Conservation (phyloP, 2,329 filamentous ascomycete species). For the Rhexocercosporidium sp. region DNA sequence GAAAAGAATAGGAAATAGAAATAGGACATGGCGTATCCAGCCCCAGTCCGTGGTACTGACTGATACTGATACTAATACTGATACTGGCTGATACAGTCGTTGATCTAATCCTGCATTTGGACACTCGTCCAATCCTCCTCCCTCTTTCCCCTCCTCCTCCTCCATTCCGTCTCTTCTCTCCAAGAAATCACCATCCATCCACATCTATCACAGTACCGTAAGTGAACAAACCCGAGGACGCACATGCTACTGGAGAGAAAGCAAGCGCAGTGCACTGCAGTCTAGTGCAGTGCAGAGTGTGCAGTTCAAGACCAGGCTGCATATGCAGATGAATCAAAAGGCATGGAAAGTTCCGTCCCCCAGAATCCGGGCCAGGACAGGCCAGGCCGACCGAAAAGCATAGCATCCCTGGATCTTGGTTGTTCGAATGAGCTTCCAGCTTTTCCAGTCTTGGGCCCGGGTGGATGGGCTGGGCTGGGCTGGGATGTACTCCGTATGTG, state of each 20-base stretch:
- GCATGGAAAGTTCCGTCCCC: neutral
- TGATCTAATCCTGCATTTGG: neutral
- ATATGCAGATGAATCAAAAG: neutral
- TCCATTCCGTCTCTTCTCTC: too few relatives aligned
- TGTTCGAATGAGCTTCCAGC: conserved; percentile 6
- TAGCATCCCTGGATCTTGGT: neutral
- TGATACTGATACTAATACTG: neutral
- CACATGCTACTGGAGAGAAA: too few relatives aligned
- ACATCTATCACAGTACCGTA: too few relatives aligned
- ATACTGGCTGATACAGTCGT: too few relatives aligned
- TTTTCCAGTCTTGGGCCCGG: neutral
- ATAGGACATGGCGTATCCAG: neutral
- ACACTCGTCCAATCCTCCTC: neutral
- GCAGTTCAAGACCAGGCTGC: neutral
- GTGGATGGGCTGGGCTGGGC: neutral
- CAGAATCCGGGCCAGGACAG: too few relatives aligned
- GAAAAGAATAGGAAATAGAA: too few relatives aligned
- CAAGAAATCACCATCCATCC: too few relatives aligned
- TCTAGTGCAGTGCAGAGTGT: neutral
- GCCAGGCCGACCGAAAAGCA: too few relatives aligned
- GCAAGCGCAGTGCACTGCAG: neutral
- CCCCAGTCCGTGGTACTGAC: neutral
- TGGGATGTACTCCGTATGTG: too few relatives aligned
- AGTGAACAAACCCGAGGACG: too few relatives aligned
- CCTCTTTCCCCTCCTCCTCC: too few relatives aligned